A percentile compares a stretch with the other conserved stretches of the same genome.
Conservation (phyloP, 768 basidiomycete genomes). For the Galerina marginata region DNA sequence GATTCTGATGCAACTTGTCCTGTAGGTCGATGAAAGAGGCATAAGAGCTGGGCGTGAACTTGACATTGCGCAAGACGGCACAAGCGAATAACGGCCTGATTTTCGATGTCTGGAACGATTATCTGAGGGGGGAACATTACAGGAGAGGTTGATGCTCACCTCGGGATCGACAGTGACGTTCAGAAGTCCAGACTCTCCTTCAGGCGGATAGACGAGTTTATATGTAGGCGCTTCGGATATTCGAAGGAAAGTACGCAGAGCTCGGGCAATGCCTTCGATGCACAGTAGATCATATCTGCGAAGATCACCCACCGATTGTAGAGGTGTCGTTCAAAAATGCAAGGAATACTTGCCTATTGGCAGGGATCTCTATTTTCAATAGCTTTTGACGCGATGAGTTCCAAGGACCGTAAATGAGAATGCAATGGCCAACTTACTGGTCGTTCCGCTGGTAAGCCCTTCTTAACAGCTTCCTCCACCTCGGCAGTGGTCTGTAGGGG, state of each 20-base stretch:
- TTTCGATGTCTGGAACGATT: conserved; percentile 61
- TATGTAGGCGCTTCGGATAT: conserved; percentile 72
- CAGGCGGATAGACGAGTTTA: conserved; percentile 72
- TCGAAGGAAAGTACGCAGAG: conserved; percentile 81
- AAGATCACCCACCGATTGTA: conserved; percentile 11
- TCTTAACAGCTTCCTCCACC: conserved; percentile 80
- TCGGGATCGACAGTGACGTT: conserved; percentile 75
- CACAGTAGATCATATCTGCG: conserved; percentile 95
- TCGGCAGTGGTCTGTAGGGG: conserved; percentile 80
- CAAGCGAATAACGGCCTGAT: conserved; percentile 92
- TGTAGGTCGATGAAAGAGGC: conserved; percentile 99
- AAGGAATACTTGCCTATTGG: conserved; percentile 72
- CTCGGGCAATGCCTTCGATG: conserved; percentile 93
- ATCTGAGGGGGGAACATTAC: conserved; percentile 1
- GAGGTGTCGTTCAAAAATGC: conserved; percentile 3
- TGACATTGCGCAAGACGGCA: conserved; percentile 88
- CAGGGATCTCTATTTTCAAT: conserved; percentile 98
- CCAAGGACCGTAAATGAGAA: neutral
- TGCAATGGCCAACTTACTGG: conserved; percentile 55
- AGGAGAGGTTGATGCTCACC: conserved; percentile 45
- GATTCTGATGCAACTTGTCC: conserved; percentile 97
- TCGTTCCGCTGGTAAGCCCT: conserved; percentile 84
- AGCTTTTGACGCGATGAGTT: conserved; percentile 54
- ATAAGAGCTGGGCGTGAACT: conserved; percentile 88
- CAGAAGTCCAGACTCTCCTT: conserved; percentile 67